A percentile compares a stretch with the other conserved stretches of the same genome.
phyloP scores from a whole-genome alignment of 768 basidiomycete species.

The Hysterangium stoloniferum region DNA sequence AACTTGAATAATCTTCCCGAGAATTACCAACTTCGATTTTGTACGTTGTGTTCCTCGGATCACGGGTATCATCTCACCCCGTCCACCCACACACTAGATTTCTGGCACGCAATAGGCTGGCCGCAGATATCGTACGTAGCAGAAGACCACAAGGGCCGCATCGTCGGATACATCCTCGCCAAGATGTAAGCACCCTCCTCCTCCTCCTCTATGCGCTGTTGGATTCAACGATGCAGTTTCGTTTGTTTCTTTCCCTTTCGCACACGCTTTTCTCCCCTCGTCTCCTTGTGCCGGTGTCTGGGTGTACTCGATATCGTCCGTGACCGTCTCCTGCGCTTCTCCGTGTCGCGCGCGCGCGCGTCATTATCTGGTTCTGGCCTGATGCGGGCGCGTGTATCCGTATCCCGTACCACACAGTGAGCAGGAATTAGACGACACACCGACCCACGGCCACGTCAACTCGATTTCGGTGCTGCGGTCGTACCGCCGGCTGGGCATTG shows the following conservation, averaged over 20 bases:
- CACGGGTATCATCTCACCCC: background rate
- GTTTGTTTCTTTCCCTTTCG: slow-evolving; percentile 9
- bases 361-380: slow-evolving; percentile 22
- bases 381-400: slow-evolving; percentile 9
- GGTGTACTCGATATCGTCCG: background rate
- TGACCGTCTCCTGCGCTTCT: background rate
- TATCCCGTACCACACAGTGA: slow-evolving; percentile 63
- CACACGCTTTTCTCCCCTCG: slow-evolving; percentile 8
- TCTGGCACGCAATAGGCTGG: slow-evolving; percentile 88
- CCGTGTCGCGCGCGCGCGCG: background rate
- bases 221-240: no score
- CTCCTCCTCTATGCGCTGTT: no score
- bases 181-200: slow-evolving; percentile 92
- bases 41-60: slow-evolving; percentile 30
- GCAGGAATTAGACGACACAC: slow-evolving; percentile 49
- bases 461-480: slow-evolving; percentile 92
- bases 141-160: slow-evolving; percentile 78
- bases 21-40: slow-evolving; percentile 80
- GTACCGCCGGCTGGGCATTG: slow-evolving; percentile 85
- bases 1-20: slow-evolving; percentile 92
- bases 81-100: slow-evolving; percentile 27
- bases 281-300: background rate
- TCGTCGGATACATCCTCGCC: slow-evolving; percentile 90
- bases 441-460: slow-evolving; percentile 84
- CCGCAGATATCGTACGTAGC: slow-evolving; percentile 91